Percentiles rank a stretch among this genome's conserved stretches.
These are phyloP conservation scores for Trametes cubensis DNA, from an alignment of 768 basidiomycete species.

Conservation along the genomic window DNA sequence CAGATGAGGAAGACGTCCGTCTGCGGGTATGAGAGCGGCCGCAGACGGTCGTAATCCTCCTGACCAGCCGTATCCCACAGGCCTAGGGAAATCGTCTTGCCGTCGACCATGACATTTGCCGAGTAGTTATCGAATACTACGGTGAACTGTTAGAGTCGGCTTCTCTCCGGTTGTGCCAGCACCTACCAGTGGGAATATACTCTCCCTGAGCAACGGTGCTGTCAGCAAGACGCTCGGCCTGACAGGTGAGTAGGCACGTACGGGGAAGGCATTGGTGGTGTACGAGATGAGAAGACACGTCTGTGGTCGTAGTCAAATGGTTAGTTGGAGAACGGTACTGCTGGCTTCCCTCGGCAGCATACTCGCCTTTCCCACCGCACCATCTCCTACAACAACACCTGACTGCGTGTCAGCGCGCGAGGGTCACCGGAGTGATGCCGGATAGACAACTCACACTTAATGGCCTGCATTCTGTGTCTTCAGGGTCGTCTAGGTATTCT, in stretches of 20 bases:
- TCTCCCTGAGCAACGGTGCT: conserved; percentile 67
- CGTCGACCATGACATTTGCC: conserved; percentile 98
- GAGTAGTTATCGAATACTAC: conserved; percentile 98
- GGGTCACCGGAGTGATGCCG: conserved; percentile 6
- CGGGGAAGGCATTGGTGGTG: conserved; percentile 97
- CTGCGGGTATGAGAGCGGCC: conserved; percentile 97
- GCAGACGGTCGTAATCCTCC: conserved; percentile 97
- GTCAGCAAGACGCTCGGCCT: conserved; percentile 4
- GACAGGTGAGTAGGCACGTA: conserved; percentile 43
- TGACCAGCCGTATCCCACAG: conserved; percentile 99
- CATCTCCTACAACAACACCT: conserved; percentile 99
- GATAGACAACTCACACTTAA: conserved; percentile 70
- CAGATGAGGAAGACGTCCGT: conserved; percentile 99
- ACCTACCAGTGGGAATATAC: conserved; percentile 90
- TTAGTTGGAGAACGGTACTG: conserved; percentile 26
- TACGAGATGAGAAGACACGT: conserved; percentile 99
- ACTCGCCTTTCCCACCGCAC: conserved; percentile 95
- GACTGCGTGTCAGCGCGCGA: conserved; percentile 24
- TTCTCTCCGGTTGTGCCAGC: conserved; percentile 11
- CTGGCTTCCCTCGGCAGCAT: conserved; percentile 11
- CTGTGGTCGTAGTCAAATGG: conserved; percentile 44
- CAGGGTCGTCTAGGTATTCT: conserved; percentile 29
- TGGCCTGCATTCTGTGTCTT: conserved; percentile 73
- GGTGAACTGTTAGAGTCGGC: conserved; percentile 12
- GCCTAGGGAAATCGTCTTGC: conserved; percentile 96